Base-by-base conservation (phyloP, 2,329 filamentous ascomycete genomes). In the Fusarium sp. region DNA sequence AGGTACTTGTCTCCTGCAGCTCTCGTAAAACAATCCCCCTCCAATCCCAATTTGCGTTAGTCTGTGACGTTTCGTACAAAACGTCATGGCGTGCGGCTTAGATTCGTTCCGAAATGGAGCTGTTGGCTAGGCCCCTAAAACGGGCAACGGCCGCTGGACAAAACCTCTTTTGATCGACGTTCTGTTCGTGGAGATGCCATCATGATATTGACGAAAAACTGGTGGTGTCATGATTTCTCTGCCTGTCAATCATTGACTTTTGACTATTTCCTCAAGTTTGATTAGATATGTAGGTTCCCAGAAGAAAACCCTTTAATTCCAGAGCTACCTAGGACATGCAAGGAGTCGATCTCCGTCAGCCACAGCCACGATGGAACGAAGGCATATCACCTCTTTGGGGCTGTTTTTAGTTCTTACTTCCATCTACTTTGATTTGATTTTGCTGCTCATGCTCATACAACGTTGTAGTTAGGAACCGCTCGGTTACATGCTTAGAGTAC, bases 11-110 rank as follows among this genome's bases (percentile, higher is more conserved):
- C 34, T 50, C 53, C 63, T 70, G 67, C 67, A 70, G 34, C 60
- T 64, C 56, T 70, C 67, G 67, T 70, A 70, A 70, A 71, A 68
- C 67, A 63, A 36, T 31, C 28, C n/a, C 40, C 42, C 53, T 18
- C 40, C 36, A 56, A 56, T 46, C 45, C 39, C 26, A 64, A 34
- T 64, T 5, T 39, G 54, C 58, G 22, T 49, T 70, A 70, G 58
- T 49, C 54, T 51, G 20, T 54, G 51, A 45, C 34, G 59, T 63
- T 54, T 65, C 43, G 61, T 44, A 38, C 46, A 67, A 62, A 64
- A 71, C 67, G 67, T 71, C 67, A 70, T 70, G 63, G 67, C 43
- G 64, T 70, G 67, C 67, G 67, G 67, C 67, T 70, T 57, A 67
- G 63, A 53, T 70, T 59, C 54, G 57, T 46, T 40, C 62, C 50